These are phyloP conservation scores for Bassia scoparia DNA, from an alignment of 148 eudicot genomes.

Conservation along the genomic window DNA sequence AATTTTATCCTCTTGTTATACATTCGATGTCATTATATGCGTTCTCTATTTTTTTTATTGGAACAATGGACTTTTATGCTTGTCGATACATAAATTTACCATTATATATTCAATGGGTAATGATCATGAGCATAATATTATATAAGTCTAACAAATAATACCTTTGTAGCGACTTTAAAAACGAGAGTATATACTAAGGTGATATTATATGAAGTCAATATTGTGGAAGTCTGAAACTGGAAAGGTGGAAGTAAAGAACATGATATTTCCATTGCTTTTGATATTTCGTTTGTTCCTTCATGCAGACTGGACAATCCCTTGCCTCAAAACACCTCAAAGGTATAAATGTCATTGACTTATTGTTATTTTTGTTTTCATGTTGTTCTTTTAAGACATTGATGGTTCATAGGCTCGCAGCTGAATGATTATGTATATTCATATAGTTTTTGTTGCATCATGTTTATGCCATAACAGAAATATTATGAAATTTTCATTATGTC, in stretches of 20 bases:
- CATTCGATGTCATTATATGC: neutral
- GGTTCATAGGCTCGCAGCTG: too few relatives aligned
- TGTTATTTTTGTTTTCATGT: neutral
- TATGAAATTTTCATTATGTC: neutral
- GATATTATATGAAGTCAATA: too few relatives aligned
- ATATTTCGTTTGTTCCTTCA: slow-evolving; percentile 20
- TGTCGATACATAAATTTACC: too few relatives aligned
- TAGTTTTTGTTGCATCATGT: too few relatives aligned
- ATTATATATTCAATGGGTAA: too few relatives aligned
- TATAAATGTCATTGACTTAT: slow-evolving; percentile 26
- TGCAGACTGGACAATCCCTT: slow-evolving; percentile 70
- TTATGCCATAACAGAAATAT: too few relatives aligned
- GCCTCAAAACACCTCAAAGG: slow-evolving; percentile 92
- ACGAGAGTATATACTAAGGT: too few relatives aligned
- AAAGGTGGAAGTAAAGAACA: too few relatives aligned
- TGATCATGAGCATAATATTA: too few relatives aligned
- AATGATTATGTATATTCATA: neutral
- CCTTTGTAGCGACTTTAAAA: too few relatives aligned
- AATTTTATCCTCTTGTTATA: neutral
- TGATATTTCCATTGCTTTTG: neutral
- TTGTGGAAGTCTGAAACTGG: too few relatives aligned
- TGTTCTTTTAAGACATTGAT: neutral
- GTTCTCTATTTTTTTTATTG: neutral
- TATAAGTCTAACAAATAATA: too few relatives aligned
- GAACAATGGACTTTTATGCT: neutral